phyloP scores from a whole-genome alignment of 768 basidiomycete genomes.

The Mycena belliarum region DNA sequence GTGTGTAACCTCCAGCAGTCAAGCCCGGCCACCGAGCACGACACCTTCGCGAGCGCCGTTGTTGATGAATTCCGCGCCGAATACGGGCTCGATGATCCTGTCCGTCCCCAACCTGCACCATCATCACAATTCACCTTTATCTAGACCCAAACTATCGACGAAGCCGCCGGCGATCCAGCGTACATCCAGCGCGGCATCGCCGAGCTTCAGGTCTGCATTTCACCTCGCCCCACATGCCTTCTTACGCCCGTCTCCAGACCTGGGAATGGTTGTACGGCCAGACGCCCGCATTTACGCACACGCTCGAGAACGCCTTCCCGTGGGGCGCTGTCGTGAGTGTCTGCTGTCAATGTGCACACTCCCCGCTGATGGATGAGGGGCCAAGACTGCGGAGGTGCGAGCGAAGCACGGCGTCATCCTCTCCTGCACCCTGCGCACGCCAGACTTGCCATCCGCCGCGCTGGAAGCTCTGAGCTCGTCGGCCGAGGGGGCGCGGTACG shows the following conservation, averaged over 20 bases:
- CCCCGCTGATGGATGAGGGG: background rate
- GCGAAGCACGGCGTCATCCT: slow-evolving; percentile 16
- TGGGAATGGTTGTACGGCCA: slow-evolving; percentile 96
- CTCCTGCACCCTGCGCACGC: slow-evolving; percentile 10
- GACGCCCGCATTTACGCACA: slow-evolving; percentile 82
- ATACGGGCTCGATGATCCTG: slow-evolving; percentile 41
- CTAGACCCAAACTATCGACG: slow-evolving; percentile 15
- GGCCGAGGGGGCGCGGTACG: too few relatives aligned
- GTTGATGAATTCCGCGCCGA: slow-evolving; percentile 64
- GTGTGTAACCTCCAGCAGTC: slow-evolving; percentile 79
- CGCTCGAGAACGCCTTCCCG: slow-evolving; percentile 40
- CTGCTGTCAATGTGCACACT: background rate
- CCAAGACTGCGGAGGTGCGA: slow-evolving; percentile 6
- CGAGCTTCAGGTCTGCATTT: slow-evolving; percentile 72
- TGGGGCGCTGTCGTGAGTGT: slow-evolving; percentile 54
- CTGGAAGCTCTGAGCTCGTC: too few relatives aligned
- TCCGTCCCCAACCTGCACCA: too few relatives aligned
- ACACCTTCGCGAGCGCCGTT: slow-evolving; percentile 69
- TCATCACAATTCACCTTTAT: too few relatives aligned
- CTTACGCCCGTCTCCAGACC: slow-evolving; percentile 46
- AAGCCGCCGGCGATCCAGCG: slow-evolving; percentile 35
- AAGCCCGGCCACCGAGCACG: slow-evolving; percentile 56
- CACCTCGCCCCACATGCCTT: background rate
- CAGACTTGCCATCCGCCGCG: background rate
- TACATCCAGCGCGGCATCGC: slow-evolving; percentile 70